Percentiles rank a stretch among this genome's conserved stretches.
These are phyloP conservation scores for Diaporthe australafricana DNA, from an alignment of 2,329 filamentous ascomycete genomes.

Conservation along the genomic window DNA sequence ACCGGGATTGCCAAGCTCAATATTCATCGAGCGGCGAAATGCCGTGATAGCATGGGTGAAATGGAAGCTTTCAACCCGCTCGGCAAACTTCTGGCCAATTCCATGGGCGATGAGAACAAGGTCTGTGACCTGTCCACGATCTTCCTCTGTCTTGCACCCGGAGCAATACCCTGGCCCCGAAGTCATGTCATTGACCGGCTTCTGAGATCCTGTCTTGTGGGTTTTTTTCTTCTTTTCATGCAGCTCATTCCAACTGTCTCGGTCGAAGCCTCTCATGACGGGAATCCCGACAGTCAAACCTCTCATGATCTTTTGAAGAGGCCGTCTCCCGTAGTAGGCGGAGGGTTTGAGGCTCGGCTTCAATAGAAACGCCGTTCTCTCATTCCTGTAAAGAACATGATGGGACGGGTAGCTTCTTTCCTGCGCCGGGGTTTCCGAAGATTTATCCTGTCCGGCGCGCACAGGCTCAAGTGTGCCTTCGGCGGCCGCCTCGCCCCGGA, in stretches of 20 bases:
- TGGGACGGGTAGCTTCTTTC: constrained; percentile 75
- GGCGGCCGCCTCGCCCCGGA: constrained; percentile 68
- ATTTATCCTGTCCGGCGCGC: constrained; percentile 47
- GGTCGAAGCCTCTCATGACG: constrained; percentile 90
- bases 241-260: constrained; percentile 78
- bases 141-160: constrained; percentile 73
- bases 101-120: constrained; percentile 92
- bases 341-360: constrained; percentile 89
- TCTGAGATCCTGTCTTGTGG: constrained; percentile 38
- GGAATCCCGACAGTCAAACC: constrained; percentile 85
- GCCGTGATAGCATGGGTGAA: constrained; percentile 97
- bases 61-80: constrained; percentile 94
- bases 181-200: constrained; percentile 31
- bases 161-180: constrained; percentile 36
- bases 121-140: constrained; percentile 81
- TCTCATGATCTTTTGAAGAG: constrained; percentile 86
- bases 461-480: constrained; percentile 61
- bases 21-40: constrained; percentile 86
- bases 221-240: constrained; percentile 62
- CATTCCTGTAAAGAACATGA: constrained; percentile 89
- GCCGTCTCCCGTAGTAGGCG: constrained; percentile 83
- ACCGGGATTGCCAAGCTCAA: constrained; percentile 79
- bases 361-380: constrained; percentile 81
- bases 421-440: background rate
- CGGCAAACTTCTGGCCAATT: constrained; percentile 95